Evolutionary conservation across 2,329 filamentous ascomycete genomes (phyloP), one percentile per base, ranked within the genome.

Genomic region (Fusarium chaquense): DNA sequence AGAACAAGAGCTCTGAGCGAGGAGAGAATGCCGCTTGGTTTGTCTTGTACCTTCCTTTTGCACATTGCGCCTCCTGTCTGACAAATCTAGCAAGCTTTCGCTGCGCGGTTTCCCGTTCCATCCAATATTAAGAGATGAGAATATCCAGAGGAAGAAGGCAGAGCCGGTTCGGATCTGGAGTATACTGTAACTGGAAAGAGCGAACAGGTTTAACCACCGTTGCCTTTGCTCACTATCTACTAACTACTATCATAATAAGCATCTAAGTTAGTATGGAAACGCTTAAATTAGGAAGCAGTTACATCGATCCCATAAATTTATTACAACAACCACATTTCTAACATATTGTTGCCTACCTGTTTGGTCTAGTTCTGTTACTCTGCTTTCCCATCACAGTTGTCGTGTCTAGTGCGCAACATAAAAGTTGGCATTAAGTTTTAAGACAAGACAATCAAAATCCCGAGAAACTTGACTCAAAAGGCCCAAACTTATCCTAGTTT

Each of bases 71-170:
- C 12, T 10, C 32, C 6, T n/a, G 18, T 24, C 13, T 12, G 20
- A 4, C 22, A 26, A 12, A 30, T 28, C 2, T 15, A 11, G 18
- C 24, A 28, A 38, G 24, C 32, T 13, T n/a, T 20, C 15, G 13
- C n/a, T 20, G 35, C 36, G 18, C 4, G 18, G 6, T 38, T 64
- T 58, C 50, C n/a, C 24, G 5, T 18, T 28, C 12, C 16, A 16
- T 16, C 30, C 22, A 20, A 20, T 5, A 22, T 20, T n/a, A n/a
- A n/a, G 9, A 18, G 15, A 12, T n/a, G 4, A 22, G n/a, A 13
- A 16, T 6, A 9, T 20, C 30, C 22, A 11, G 24, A 28, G 22
- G 46, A 64, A 64, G 44, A 64, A 64, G 44, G 33, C 16, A 28
- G n/a, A 6, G 9, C 26, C n/a, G 18, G 13, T 10, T 26, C 11